Base-by-base conservation (phyloP, 1,139 yeast genomes). In the Magnusiomyces suaveolens region DNA sequence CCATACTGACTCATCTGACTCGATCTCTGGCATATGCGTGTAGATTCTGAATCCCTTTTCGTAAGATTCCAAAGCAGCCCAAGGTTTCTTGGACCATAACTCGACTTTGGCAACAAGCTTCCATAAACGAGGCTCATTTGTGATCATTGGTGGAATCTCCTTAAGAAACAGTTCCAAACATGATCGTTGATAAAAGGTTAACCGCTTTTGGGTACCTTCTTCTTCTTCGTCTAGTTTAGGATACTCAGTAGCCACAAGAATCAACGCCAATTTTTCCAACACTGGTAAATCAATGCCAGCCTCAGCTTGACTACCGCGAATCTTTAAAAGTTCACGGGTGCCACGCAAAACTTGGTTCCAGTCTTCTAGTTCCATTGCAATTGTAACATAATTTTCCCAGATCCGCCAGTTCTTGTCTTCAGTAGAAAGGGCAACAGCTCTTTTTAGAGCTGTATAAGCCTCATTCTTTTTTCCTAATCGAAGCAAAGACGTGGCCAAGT, bases 281-380 rank as follows among this genome's bases (percentile, higher is more conserved):
- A 89, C 78, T 1, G 89, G 86, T 26, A 87, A 69, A 67, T 90
- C 97, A 54, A 90, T 75, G 2, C 85, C 77, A 1, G 75, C 75
- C 62, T 87, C 95, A 8, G 88, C 82, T 32, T 72, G 67, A 24
- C 75, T 79, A 44, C 79, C 80, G 44, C 76, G 75, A 43, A 80
- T 70, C 52, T 76, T 78, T 44, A 88, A 75, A 52, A 89, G 71
- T 61, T 81, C 81, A 58, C 76, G 77, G 18, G 84, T 77, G 0
- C 96, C 96, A 32, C 80, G 69, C 26, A 90, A 74, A 1, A 86
- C 96, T 59, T 89, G 96, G 60, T 79, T 82, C 97, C 97, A 92
- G 64, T 87, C 89, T 21, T 79, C 75, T 46, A 90, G 72, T 64
- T 84, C 87, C 41, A 83, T 82, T 0, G 97, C 95, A 24, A 92